Base-by-base conservation (phyloP, 1,284 basidiomycete genomes). In the Lentinus polychrous region DNA sequence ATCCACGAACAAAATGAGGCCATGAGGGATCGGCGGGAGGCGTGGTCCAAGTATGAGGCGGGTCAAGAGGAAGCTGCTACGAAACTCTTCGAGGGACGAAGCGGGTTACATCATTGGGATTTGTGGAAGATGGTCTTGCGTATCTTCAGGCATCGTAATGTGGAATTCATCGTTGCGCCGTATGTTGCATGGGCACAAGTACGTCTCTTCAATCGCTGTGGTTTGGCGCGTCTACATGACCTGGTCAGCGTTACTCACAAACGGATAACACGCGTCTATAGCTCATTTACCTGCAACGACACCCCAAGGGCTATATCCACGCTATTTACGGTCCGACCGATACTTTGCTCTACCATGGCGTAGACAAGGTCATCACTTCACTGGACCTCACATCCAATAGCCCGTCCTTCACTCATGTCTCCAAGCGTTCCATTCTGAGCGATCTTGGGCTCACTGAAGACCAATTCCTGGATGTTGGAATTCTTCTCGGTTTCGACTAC, bases 151-250 rank as follows among this genome's bases (percentile, higher is more conserved):
- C 91, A 97, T 69, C 77, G 95, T 38, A 91, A 93, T 60, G 93
- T 97, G 55, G 95, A 99, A 70, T 98, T 94, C 64, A 76, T 99
- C 41, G 83, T 98, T 53, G 94, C 96, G 34, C 95, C 95, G 8
- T 99, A 99, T 67, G 75, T 93, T 44, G 85, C 93, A 37, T 91
- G 89, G 78, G 91, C 94, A 38, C 95, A 97, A 78, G 93, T 94
- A 66, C 59, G 69, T 66, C 12, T 53, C 43, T 39, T 39, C 18
- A 40, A 17, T 8, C 22, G 17, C 8, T 40, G 35, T 37, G 35
- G 12, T 37, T 37, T 12, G 35, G 35, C 35, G 27, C 27, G 35
- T 37, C 35, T 37, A 18, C 35, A 37, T 37, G 18, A n/a, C 18
- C 35, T 27, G 27, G 14, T 40, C 39, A n/a, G 45, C 36, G 10